phyloP scores from a whole-genome alignment of 164 flowering plant species.

The Warburgia ugandensis region DNA sequence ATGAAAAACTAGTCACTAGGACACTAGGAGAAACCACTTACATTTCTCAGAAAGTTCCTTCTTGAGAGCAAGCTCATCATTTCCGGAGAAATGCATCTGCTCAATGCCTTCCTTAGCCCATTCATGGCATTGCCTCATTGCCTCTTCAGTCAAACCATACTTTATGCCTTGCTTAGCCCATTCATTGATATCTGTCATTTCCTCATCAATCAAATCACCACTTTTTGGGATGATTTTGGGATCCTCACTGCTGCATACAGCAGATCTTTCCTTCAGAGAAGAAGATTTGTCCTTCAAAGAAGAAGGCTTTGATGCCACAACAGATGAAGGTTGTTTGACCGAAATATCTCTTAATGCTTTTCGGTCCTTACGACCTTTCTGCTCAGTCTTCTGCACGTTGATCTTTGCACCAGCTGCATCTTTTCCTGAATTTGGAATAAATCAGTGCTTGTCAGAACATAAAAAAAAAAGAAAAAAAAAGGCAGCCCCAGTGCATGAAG shows the following conservation, averaged over 20 bases:
- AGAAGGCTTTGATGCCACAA: neutral
- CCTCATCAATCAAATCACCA: conserved; percentile 1
- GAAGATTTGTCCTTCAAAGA: conserved; percentile 4
- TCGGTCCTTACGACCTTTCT: conserved; percentile 9
- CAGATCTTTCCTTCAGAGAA: too few relatives aligned
- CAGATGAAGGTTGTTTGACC: conserved; percentile 1
- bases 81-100: conserved; percentile 11
- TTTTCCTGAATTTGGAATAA: conserved; percentile 7
- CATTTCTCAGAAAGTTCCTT: conserved; percentile 10
- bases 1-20: neutral
- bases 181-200: conserved; percentile 7
- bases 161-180: too few relatives aligned
- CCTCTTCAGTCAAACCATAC: conserved; percentile 4
- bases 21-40: neutral
- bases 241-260: neutral
- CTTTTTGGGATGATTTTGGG: conserved; percentile 1
- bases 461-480: too few relatives aligned
- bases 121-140: conserved; percentile 8
- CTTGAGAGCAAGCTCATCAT: conserved; percentile 3
- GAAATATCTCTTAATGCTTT: conserved; percentile 15
- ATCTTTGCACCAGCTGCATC: conserved; percentile 8
- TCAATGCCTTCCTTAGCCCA: conserved; percentile 20
- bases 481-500: too few relatives aligned
- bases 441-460: neutral
- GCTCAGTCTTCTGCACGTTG: conserved; percentile 8